A percentile compares a stretch with the other conserved stretches of the same genome.
Conservation (phyloP, 2,329 filamentous ascomycete species). For the Clonostachys sp. region DNA sequence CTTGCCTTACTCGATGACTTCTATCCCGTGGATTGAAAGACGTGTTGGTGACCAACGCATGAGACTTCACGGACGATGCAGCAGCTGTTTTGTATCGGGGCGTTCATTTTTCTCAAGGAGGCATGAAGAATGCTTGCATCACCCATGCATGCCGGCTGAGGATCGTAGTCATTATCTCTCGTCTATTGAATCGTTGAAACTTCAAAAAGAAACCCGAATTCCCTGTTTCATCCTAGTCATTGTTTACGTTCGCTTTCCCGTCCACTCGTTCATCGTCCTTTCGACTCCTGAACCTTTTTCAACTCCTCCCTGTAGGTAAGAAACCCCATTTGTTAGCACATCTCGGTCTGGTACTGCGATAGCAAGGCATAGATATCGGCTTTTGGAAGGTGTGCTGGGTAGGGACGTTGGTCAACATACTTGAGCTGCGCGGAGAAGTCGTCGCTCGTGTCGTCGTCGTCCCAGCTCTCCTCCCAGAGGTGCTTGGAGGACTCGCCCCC, state of each 20-base stretch:
- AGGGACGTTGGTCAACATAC: constrained; percentile 42
- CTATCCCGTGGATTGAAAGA: no score
- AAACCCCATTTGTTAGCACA: background rate
- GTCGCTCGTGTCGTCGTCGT: constrained; percentile 94
- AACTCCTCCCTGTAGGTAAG: constrained; percentile 67
- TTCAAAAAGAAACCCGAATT: constrained; percentile 3
- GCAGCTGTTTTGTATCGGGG: no score
- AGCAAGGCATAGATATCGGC: no score
- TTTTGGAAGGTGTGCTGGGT: background rate
- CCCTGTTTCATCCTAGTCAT: constrained; percentile 3
- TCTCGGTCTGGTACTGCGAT: no score
- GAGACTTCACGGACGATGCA: no score
- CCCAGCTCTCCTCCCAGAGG: constrained; percentile 99
- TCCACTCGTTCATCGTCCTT: constrained; percentile 45
- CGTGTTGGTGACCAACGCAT: no score
- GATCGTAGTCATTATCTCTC: background rate
- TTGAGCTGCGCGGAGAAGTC: constrained; percentile 94
- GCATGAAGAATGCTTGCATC: no score
- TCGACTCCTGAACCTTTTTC: constrained; percentile 83
- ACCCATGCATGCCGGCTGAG: background rate
- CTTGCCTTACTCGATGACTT: no score
- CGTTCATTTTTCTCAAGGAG: no score
- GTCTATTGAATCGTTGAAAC: constrained; percentile 9
- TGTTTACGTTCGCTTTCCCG: constrained; percentile 2
- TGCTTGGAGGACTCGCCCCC: constrained; percentile 66